phyloP scores from a whole-genome alignment of 768 basidiomycete species.

The Postia placenta region DNA sequence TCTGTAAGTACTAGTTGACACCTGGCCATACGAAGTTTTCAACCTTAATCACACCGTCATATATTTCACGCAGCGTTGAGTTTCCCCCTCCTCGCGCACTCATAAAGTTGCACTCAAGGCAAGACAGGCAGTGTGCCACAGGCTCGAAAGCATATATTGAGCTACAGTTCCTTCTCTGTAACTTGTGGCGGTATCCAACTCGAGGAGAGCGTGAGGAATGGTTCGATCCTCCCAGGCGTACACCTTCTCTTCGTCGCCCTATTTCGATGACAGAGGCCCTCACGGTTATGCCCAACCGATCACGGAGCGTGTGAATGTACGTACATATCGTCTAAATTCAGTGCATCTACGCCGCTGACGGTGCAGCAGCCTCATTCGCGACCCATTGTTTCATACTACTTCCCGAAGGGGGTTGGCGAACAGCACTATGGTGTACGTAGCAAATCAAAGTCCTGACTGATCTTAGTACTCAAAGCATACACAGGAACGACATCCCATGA shows the following conservation, averaged over 20 bases:
- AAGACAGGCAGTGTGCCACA: no score
- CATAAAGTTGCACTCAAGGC: no score
- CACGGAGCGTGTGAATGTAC: slow-evolving; percentile 71
- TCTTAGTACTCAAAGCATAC: background rate
- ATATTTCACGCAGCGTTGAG: no score
- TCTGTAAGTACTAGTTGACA: no score
- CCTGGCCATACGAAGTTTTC: no score
- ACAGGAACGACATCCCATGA: slow-evolving; percentile 98
- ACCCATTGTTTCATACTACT: slow-evolving; percentile 94
- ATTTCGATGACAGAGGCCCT: slow-evolving; percentile 70
- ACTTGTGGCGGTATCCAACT: no score
- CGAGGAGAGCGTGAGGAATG: no score
- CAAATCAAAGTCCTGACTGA: no score
- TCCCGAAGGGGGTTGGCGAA: slow-evolving; percentile 87
- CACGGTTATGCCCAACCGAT: slow-evolving; percentile 74
- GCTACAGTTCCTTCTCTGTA: no score
- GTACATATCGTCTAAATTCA: slow-evolving; percentile 29
- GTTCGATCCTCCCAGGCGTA: slow-evolving; percentile 32
- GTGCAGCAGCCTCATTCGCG: slow-evolving; percentile 63
- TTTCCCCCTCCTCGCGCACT: no score
- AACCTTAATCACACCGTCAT: no score
- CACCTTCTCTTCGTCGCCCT: slow-evolving; percentile 69
- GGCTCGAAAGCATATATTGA: no score
- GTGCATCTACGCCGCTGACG: background rate
- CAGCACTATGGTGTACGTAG: slow-evolving; percentile 90